phyloP scores from a whole-genome alignment of 768 basidiomycete species.

The Peribolospora baueri region DNA sequence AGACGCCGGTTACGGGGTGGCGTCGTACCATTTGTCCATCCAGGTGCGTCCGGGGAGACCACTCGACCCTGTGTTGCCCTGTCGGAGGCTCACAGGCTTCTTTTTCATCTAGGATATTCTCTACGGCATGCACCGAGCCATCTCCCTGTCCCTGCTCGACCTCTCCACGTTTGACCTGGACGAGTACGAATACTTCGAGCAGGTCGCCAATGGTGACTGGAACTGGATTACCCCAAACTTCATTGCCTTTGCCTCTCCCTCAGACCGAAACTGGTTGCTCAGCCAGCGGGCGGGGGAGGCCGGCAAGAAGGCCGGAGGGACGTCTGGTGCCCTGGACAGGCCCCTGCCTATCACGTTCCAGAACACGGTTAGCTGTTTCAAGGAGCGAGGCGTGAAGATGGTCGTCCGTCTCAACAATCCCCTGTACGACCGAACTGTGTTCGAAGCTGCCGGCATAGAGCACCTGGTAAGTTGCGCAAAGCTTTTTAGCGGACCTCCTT shows the following conservation, averaged over 20 bases:
- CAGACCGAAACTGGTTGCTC: constrained; percentile 37
- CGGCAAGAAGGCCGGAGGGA: constrained; percentile 23
- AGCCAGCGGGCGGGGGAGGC: not conserved
- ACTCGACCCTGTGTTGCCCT: not conserved
- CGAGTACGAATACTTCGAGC: constrained; percentile 77
- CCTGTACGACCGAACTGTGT: constrained; percentile 59
- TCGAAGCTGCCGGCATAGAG: constrained; percentile 60
- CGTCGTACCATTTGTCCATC: constrained; percentile 78
- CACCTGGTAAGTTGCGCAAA: constrained; percentile 36
- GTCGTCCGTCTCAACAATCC: constrained; percentile 86
- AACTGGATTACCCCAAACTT: constrained; percentile 63
- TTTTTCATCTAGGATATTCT: constrained; percentile 41
- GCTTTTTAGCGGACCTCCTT: constrained; percentile 11
- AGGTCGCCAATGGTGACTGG: constrained; percentile 80
- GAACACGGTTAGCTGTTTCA: constrained; percentile 84
- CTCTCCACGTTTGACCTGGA: constrained; percentile 49
- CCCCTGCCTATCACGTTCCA: constrained; percentile 55
- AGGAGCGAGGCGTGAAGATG: constrained; percentile 58
- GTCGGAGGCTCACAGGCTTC: not conserved
- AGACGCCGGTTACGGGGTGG: constrained; percentile 75
- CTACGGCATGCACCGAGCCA: constrained; percentile 58
- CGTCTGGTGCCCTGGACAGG: constrained; percentile 40
- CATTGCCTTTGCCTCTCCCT: constrained; percentile 14
- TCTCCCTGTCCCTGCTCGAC: constrained; percentile 17
- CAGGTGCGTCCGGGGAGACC: constrained; percentile 39